Evolutionary conservation across 805 yeast species (phyloP).

Genomic region (Wickerhamomyces xylosicus): DNA sequence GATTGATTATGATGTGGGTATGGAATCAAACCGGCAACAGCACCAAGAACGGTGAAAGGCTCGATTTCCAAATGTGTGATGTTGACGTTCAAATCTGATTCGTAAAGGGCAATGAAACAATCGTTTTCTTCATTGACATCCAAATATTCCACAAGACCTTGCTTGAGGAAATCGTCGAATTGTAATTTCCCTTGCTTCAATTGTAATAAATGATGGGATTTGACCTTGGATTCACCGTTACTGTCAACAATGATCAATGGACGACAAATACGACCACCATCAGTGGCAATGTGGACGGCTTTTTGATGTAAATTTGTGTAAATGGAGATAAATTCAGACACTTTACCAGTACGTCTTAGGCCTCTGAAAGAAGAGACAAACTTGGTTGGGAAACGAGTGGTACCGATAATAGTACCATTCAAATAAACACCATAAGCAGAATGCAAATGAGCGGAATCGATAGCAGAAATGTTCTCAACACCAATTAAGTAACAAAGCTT

Average conservation of each 20-base stretch:
- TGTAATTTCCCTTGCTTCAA: conserved; percentile 61
- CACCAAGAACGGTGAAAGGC: conserved; percentile 87
- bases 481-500: conserved; percentile 74
- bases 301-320: conserved; percentile 82
- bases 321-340: conserved; percentile 86
- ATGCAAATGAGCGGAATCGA: conserved; percentile 80
- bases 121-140: conserved; percentile 98
- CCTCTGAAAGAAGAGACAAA: conserved; percentile 73
- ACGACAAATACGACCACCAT: conserved; percentile 97
- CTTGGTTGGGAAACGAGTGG: conserved; percentile 76
- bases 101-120: conserved; percentile 84
- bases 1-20: conserved; percentile 91
- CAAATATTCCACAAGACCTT: conserved; percentile 87
- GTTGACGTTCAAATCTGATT: conserved; percentile 41
- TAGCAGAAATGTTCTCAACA: conserved; percentile 72
- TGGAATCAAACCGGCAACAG: conserved; percentile 87
- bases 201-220: conserved; percentile 53
- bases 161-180: conserved; percentile 83
- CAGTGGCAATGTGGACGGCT: conserved; percentile 96
- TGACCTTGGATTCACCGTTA: conserved; percentile 59
- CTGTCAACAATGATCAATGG: conserved; percentile 85
- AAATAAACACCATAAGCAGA: conserved; percentile 75
- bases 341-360: conserved; percentile 73
- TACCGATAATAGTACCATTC: conserved; percentile 91
- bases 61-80: conserved; percentile 93